Evolutionary conservation across 225 moss, liverwort and hornwort genomes (phyloP).

Genomic region (Ulota crispa): DNA sequence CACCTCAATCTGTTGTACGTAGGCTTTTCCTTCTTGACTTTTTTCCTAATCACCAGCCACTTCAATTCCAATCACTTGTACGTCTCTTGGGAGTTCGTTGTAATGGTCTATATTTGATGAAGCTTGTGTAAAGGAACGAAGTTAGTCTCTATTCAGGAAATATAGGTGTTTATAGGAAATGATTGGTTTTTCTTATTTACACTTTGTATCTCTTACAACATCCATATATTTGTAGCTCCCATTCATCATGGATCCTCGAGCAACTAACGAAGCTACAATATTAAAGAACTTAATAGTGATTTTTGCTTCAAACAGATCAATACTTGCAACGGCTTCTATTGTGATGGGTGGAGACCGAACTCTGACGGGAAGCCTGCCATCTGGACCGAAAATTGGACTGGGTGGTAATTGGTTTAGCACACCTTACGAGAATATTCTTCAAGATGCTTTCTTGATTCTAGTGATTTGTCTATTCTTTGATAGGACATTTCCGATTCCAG

Average conservation of each 20-base stretch:
- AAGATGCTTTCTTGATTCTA: not conserved
- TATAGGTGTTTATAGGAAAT: not conserved
- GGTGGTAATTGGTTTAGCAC: conserved; percentile 47
- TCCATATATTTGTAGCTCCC: not conserved
- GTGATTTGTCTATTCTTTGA: not conserved
- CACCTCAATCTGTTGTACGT: conserved; percentile 67
- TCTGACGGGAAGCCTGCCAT: conserved; percentile 65
- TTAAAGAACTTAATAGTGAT: not conserved
- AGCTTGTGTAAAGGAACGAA: not conserved
- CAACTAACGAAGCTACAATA: not conserved
- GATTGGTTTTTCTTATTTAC: not conserved
- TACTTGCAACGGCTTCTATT: conserved; percentile 93
- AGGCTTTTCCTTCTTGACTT: not conserved
- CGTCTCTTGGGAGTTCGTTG: not conserved
- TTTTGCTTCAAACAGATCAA: conserved; percentile 62
- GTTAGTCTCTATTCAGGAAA: not conserved
- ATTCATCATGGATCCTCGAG: not conserved
- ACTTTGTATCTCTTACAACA: not conserved
- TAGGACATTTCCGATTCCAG: not conserved
- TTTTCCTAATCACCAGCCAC: not conserved
- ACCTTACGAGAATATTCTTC: not conserved
- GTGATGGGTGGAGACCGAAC: conserved; percentile 73
- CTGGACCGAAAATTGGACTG: conserved; percentile 94
- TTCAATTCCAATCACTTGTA: not conserved
- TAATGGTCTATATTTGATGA: not conserved